These are phyloP conservation scores for Hemisphaericaspora subhashii DNA, from an alignment of 1,139 yeast genomes.

Conservation along the genomic window DNA sequence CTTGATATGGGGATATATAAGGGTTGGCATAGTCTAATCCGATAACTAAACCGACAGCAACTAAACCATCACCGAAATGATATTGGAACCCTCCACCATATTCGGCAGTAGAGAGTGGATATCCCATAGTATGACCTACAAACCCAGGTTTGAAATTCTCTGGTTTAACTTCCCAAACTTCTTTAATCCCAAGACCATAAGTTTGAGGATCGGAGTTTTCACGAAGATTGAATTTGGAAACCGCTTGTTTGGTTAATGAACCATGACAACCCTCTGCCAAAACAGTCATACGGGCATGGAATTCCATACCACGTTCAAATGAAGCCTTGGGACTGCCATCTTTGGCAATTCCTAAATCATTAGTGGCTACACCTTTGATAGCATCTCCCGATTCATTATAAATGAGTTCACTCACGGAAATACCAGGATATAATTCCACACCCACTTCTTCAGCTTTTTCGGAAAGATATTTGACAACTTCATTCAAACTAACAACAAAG, in stretches of 20 bases:
- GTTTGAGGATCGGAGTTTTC: constrained; percentile 75
- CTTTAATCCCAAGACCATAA: constrained; percentile 92
- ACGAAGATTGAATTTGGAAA: constrained; percentile 67
- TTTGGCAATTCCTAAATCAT: constrained; percentile 82
- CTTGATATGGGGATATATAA: constrained; percentile 91
- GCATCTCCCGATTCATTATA: constrained; percentile 56
- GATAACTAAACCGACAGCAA: constrained; percentile 84
- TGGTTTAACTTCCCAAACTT: constrained; percentile 94
- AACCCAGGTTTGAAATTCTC: constrained; percentile 78
- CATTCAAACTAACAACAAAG: constrained; percentile 80
- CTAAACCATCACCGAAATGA: constrained; percentile 92
- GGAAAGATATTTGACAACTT: constrained; percentile 76
- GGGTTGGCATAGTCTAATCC: constrained; percentile 95
- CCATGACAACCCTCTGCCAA: constrained; percentile 98
- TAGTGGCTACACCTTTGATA: constrained; percentile 89
- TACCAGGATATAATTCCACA: constrained; percentile 90
- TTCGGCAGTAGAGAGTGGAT: constrained; percentile 68
- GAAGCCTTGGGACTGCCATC: constrained; percentile 73
- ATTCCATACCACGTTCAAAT: constrained; percentile 96
- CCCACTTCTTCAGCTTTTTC: constrained; percentile 93
- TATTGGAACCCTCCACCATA: constrained; percentile 98
- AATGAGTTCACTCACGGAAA: constrained; percentile 81
- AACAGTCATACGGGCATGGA: constrained; percentile 83
- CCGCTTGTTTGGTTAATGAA: constrained; percentile 76
- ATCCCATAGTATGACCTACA: constrained; percentile 89